Evolutionary conservation across 768 basidiomycete species (phyloP).

Genomic region (Gautieria morchelliformis): DNA sequence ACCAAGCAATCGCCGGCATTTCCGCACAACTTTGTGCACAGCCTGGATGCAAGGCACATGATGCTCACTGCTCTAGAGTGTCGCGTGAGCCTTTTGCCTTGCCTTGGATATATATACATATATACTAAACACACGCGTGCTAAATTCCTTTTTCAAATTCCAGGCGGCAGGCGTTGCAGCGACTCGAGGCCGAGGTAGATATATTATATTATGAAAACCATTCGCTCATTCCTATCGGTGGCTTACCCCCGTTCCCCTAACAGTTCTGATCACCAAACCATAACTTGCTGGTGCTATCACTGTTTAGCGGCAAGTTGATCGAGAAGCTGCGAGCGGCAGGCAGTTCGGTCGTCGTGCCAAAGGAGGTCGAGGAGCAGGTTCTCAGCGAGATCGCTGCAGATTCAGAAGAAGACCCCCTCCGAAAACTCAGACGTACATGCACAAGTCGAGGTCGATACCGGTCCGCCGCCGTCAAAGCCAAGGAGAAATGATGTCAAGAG

Average conservation of each 20-base stretch:
- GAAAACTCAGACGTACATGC: conserved; percentile 11
- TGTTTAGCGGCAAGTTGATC: conserved; percentile 29
- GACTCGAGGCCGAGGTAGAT: conserved; percentile 69
- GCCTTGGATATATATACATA: too few relatives aligned
- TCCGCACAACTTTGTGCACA: conserved; percentile 98
- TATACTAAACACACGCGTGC: not conserved
- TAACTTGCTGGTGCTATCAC: conserved; percentile 47
- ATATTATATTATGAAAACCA: conserved; percentile 18
- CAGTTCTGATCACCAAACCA: conserved; percentile 66
- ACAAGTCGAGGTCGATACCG: conserved; percentile 16
- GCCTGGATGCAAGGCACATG: conserved; percentile 98
- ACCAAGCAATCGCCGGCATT: conserved; percentile 91
- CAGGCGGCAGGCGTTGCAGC: conserved; percentile 58
- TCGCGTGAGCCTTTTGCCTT: conserved; percentile 35
- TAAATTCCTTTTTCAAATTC: not conserved
- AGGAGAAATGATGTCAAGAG: conserved; percentile 8
- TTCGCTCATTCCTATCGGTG: not conserved
- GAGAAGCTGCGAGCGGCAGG: conserved; percentile 30
- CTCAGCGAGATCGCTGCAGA: not conserved
- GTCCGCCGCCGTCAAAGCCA: conserved; percentile 4
- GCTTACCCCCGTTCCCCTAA: conserved; percentile 5
- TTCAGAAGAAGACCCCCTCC: conserved; percentile 65
- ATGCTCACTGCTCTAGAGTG: conserved; percentile 91
- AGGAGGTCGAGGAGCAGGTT: conserved; percentile 25
- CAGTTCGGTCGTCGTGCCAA: conserved; percentile 24